Conservation (phyloP, 305 asterid genomes). For the Fraxinus platypoda region DNA sequence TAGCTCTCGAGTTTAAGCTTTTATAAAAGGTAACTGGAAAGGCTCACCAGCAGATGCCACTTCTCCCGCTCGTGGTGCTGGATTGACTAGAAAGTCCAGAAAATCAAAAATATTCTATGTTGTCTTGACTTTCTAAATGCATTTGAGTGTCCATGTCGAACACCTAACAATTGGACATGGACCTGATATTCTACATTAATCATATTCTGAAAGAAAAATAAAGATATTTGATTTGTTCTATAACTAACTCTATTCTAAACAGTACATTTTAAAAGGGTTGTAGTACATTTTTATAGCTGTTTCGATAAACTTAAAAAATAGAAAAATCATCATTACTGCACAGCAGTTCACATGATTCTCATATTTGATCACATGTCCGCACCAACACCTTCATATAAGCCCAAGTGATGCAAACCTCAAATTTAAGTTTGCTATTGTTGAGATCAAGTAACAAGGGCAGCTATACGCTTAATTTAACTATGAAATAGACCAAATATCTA, state of each 20-base stretch:
- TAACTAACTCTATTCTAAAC: background rate
- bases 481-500: background rate
- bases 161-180: conserved; percentile 6
- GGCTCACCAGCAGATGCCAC: background rate
- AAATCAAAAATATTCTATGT: background rate
- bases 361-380: background rate
- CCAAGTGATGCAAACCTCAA: background rate
- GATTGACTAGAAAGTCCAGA: background rate
- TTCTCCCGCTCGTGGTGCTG: background rate
- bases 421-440: background rate
- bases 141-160: background rate
- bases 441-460: background rate
- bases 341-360: background rate
- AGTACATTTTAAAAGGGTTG: background rate
- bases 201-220: background rate
- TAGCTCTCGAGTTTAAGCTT: background rate
- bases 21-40: background rate
- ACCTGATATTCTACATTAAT: background rate
- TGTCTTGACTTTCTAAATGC: background rate
- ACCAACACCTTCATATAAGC: background rate
- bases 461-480: background rate
- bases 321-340: background rate
- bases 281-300: background rate
- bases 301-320: background rate
- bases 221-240: background rate